These are phyloP conservation scores for Brassica cretica DNA, from an alignment of 345 rosid species.

Conservation along the genomic window DNA sequence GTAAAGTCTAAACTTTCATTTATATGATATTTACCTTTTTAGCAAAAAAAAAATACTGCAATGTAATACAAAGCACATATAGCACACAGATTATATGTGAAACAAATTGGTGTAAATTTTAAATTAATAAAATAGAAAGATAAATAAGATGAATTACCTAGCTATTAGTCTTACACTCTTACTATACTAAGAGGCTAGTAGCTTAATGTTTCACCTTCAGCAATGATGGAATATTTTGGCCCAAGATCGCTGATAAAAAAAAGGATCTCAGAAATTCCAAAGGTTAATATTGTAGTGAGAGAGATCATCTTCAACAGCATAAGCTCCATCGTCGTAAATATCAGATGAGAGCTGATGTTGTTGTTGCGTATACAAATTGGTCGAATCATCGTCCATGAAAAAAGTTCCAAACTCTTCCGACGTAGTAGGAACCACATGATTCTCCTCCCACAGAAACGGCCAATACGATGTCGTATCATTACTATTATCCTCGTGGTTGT, in stretches of 20 bases:
- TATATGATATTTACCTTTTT: no score
- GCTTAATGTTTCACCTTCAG: not conserved
- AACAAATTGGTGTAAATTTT: not conserved
- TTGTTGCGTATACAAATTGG: slow-evolving; percentile 6
- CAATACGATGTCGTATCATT: slow-evolving; percentile 23
- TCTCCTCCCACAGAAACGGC: slow-evolving; percentile 34
- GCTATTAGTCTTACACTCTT: slow-evolving; percentile 4
- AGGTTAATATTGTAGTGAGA: slow-evolving; percentile 36
- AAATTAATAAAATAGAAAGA: not conserved
- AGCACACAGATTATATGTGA: not conserved
- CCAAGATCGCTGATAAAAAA: slow-evolving; percentile 23
- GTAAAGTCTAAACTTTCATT: no score
- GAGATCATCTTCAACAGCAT: slow-evolving; percentile 26
- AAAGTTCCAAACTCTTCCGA: slow-evolving; percentile 26
- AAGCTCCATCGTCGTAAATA: slow-evolving; percentile 40
- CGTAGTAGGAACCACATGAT: slow-evolving; percentile 21
- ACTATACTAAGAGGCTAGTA: slow-evolving; percentile 4
- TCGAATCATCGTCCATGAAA: slow-evolving; percentile 17
- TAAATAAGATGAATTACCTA: not conserved
- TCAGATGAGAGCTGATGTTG: slow-evolving; percentile 33
- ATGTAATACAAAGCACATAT: not conserved
- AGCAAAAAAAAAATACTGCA: no score
- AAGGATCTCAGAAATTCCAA: slow-evolving; percentile 41
- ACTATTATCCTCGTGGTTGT: not conserved
- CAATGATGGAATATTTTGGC: not conserved